phyloP scores from a whole-genome alignment of 78 protist species.

The Ministeria vibrans region DNA sequence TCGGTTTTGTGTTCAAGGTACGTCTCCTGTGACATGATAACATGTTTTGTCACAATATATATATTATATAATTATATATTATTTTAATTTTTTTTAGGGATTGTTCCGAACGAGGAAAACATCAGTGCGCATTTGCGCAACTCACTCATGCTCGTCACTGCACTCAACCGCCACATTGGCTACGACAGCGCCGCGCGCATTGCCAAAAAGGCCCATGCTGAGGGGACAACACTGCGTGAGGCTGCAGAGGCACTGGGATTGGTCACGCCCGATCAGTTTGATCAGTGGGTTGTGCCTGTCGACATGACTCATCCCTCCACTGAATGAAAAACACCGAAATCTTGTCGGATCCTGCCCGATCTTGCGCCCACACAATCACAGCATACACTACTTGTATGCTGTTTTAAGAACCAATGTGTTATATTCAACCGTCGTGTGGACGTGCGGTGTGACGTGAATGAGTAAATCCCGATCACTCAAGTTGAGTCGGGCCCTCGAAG shows the following conservation, averaged over 20 bases:
- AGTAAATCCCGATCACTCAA: too few species aligned
- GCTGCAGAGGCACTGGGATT: conserved; percentile 66
- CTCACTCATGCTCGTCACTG: conserved; percentile 92
- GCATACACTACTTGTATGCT: too few species aligned
- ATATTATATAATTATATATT: conserved; percentile 61
- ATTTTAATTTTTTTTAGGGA: conserved; percentile 49
- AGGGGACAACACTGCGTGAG: conserved; percentile 71
- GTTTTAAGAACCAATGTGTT: too few species aligned
- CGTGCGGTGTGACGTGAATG: too few species aligned
- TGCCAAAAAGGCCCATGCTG: conserved; percentile 72
- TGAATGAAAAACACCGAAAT: too few species aligned
- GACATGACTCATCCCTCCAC: background rate
- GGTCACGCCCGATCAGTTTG: conserved; percentile 70
- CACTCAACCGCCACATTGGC: conserved; percentile 92
- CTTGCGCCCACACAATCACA: too few species aligned
- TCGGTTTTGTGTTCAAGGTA: background rate
- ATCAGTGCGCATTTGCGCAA: conserved; percentile 42
- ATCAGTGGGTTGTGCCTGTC: conserved; percentile 12
- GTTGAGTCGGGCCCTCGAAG: too few species aligned
- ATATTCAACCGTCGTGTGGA: too few species aligned
- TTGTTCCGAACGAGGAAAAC: conserved; percentile 61
- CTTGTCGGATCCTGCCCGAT: too few species aligned
- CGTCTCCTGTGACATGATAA: background rate
- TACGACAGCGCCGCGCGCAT: conserved; percentile 80
- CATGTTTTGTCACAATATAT: background rate